Conservation (phyloP, 169 alveolate species). For the Perkinsus olseni region DNA sequence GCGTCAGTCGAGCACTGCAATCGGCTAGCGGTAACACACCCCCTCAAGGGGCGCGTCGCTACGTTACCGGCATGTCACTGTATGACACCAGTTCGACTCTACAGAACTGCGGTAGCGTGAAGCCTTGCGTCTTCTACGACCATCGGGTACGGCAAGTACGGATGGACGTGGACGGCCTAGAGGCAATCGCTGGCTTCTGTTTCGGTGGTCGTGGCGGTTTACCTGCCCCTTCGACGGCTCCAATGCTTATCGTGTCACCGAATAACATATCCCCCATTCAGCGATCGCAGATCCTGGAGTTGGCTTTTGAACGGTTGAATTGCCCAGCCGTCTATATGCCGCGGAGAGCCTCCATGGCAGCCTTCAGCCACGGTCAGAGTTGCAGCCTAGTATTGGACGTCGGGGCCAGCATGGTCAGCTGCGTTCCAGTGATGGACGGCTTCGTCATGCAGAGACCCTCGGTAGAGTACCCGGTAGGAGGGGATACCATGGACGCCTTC, state of each 20-base stretch:
- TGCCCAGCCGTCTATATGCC: conserved; percentile 71
- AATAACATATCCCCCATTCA: background rate
- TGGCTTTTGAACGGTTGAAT: conserved; percentile 67
- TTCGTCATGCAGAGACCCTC: conserved; percentile 62
- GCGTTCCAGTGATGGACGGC: conserved; percentile 80
- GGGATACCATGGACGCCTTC: conserved; percentile 51
- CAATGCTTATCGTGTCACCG: background rate
- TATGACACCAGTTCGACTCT: background rate
- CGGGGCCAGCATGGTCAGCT: conserved; percentile 63
- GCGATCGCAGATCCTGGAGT: conserved; percentile 36
- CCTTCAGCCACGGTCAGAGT: conserved; percentile 72
- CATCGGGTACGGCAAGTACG: background rate
- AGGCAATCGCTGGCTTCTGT: background rate
- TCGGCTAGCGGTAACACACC: no score
- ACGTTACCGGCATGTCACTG: background rate
- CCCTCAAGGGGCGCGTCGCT: background rate
- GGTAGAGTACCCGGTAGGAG: conserved; percentile 66
- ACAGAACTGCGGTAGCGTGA: background rate
- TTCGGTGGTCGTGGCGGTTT: background rate
- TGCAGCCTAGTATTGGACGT: conserved; percentile 70
- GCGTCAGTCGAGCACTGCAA: no score
- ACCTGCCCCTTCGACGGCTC: background rate
- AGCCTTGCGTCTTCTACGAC: background rate
- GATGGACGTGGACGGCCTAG: background rate
- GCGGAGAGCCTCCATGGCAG: conserved; percentile 63